Evolutionary conservation across 148 eudicot species (phyloP).

Genomic region (Rheum nobile): DNA sequence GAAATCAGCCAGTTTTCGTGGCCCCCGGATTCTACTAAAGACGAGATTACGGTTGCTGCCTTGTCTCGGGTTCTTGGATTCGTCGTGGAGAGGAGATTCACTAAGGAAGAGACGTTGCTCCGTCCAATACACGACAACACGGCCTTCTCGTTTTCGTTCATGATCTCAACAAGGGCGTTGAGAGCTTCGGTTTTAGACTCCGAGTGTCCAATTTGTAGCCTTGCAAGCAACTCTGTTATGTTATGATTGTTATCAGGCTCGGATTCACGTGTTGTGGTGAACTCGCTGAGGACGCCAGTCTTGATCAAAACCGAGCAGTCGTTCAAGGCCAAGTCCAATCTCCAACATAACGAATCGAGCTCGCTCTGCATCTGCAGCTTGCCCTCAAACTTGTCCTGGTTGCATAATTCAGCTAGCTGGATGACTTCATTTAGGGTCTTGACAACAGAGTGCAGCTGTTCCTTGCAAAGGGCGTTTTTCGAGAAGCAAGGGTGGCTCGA

Average conservation of each 20-base stretch:
- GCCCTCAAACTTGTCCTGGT: slow-evolving; percentile 69
- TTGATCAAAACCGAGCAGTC: slow-evolving; percentile 75
- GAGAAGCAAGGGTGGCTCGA: slow-evolving; percentile 90
- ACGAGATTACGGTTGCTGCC: slow-evolving; percentile 52
- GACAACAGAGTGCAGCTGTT: slow-evolving; percentile 67
- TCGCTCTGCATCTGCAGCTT: slow-evolving; percentile 90
- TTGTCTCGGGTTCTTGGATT: slow-evolving; percentile 68
- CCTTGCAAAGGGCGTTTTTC: slow-evolving; percentile 70
- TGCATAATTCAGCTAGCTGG: slow-evolving; percentile 50
- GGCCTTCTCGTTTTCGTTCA: slow-evolving; percentile 70
- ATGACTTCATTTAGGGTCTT: slow-evolving; percentile 55
- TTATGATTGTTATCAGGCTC: slow-evolving; percentile 28
- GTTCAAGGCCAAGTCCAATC: slow-evolving; percentile 63
- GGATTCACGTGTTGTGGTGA: slow-evolving; percentile 35
- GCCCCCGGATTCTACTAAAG: slow-evolving; percentile 64
- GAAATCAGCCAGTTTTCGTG: slow-evolving; percentile 77
- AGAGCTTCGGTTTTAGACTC: slow-evolving; percentile 80
- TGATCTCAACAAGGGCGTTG: slow-evolving; percentile 51
- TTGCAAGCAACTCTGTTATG: slow-evolving; percentile 67
- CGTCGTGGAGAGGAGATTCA: slow-evolving; percentile 68
- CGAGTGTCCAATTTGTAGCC: slow-evolving; percentile 86
- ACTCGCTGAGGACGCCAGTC: slow-evolving; percentile 74
- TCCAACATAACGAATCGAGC: slow-evolving; percentile 64
- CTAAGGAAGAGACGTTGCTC: slow-evolving; percentile 61
- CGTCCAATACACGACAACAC: slow-evolving; percentile 57